Evolutionary conservation across 164 flowering plant species (phyloP).

Genomic region (Cinnamomum chago): DNA sequence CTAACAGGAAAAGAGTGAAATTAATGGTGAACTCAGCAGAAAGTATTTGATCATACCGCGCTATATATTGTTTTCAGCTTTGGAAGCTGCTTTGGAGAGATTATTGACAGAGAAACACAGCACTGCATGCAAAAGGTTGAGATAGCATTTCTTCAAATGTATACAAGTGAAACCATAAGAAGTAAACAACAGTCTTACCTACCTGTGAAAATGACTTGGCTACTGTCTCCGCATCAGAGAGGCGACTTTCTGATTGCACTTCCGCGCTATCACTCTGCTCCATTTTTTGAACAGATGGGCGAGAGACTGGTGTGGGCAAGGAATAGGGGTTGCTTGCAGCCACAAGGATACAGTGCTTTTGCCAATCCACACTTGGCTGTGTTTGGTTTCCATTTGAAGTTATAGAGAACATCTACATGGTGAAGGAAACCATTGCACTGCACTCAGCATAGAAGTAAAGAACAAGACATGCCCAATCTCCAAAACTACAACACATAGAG

Average conservation of each 20-base stretch:
- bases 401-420: conserved; percentile 33
- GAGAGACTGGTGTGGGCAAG: conserved; percentile 77
- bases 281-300: conserved; percentile 43
- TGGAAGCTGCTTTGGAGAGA: conserved; percentile 84
- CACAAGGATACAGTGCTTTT: conserved; percentile 86
- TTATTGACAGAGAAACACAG: conserved; percentile 74
- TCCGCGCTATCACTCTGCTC: conserved; percentile 59
- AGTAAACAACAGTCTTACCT: background rate
- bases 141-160: background rate
- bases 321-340: conserved; percentile 90
- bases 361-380: conserved; percentile 51
- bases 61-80: conserved; percentile 70
- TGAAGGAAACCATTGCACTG: conserved; percentile 5
- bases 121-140: conserved; percentile 49
- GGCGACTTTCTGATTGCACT: conserved; percentile 45
- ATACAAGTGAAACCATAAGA: background rate
- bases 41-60: conserved; percentile 49
- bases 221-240: conserved; percentile 80
- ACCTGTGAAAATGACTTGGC: conserved; percentile 82
- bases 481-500: background rate
- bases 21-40: background rate
- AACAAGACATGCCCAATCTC: background rate
- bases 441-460: background rate
- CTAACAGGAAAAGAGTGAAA: background rate
- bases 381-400: conserved; percentile 45